A percentile compares a stretch with the other conserved stretches of the same genome.
These are phyloP conservation scores for Hsuehochloa calcarea DNA, from an alignment of 176 grass and related monocot genomes.

Conservation along the genomic window DNA sequence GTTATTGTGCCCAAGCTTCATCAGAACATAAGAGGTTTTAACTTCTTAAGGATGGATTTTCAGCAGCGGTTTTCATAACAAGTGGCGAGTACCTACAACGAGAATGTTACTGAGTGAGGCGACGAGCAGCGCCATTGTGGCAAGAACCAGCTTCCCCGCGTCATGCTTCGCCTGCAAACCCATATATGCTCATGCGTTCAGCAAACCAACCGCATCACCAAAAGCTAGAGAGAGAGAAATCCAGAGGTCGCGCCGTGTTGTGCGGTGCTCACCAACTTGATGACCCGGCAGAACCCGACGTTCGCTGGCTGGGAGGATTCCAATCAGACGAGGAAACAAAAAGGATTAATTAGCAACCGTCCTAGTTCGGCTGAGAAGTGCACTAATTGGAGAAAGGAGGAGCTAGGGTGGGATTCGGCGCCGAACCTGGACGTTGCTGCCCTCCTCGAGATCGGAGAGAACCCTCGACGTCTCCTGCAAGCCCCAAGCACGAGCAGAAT, in stretches of 20 bases:
- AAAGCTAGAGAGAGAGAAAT: not conserved
- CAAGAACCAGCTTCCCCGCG: constrained; percentile 64
- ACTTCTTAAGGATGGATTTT: not conserved
- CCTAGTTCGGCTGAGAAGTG: not conserved
- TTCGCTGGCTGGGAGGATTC: constrained; percentile 52
- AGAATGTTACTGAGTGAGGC: constrained; percentile 87
- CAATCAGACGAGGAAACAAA: not conserved
- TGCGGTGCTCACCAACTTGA: constrained; percentile 59
- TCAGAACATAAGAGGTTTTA: not conserved
- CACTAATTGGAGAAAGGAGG: not conserved
- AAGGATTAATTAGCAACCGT: not conserved
- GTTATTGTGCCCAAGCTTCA: not conserved
- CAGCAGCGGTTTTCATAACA: not conserved
- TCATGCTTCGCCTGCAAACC: constrained; percentile 81
- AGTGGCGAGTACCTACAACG: constrained; percentile 66
- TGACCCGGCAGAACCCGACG: constrained; percentile 84
- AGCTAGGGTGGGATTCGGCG: not conserved
- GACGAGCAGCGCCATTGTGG: constrained; percentile 70
- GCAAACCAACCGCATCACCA: not conserved
- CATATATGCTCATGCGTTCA: not conserved
- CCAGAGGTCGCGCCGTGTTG: not conserved
- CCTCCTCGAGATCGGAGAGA: constrained; percentile 80
- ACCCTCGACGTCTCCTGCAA: constrained; percentile 57
- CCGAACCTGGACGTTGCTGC: constrained; percentile 69
- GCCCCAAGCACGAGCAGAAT: not conserved